Evolutionary conservation across 306 rosid genomes (phyloP).

Genomic region (Rosa rugosa): DNA sequence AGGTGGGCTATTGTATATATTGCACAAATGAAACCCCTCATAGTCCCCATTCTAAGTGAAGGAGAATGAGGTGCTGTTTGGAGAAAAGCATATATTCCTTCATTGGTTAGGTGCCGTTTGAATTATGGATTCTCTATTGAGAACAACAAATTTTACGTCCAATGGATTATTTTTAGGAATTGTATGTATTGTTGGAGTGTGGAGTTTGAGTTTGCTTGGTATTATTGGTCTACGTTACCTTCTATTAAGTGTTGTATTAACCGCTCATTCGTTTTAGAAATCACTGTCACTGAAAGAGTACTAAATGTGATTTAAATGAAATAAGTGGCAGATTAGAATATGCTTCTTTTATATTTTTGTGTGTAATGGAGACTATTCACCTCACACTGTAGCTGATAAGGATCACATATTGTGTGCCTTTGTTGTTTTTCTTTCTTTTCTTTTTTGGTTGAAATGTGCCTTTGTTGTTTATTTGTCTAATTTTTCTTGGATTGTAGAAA

Average conservation of each 20-base stretch:
- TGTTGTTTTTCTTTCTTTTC: neutral
- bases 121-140: constrained; percentile 31
- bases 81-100: constrained; percentile 24
- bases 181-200: constrained; percentile 44
- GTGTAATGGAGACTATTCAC: neutral
- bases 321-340: neutral
- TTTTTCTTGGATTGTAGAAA: neutral
- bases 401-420: neutral
- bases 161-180: constrained; percentile 37
- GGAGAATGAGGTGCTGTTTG: constrained; percentile 48
- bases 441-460: neutral
- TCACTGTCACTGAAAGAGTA: constrained; percentile 15
- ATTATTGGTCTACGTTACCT: constrained; percentile 26
- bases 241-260: constrained; percentile 31
- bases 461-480: neutral
- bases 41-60: constrained; percentile 74
- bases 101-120: constrained; percentile 24
- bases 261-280: constrained; percentile 41
- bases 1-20: constrained; percentile 96
- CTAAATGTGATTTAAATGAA: constrained; percentile 19
- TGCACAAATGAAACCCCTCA: constrained; percentile 92
- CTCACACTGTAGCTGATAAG: neutral
- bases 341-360: neutral
- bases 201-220: constrained; percentile 30
- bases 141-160: constrained; percentile 36